Evolutionary conservation across 2,329 filamentous ascomycete species (phyloP).

Genomic region (Rutstroemia sp.): DNA sequence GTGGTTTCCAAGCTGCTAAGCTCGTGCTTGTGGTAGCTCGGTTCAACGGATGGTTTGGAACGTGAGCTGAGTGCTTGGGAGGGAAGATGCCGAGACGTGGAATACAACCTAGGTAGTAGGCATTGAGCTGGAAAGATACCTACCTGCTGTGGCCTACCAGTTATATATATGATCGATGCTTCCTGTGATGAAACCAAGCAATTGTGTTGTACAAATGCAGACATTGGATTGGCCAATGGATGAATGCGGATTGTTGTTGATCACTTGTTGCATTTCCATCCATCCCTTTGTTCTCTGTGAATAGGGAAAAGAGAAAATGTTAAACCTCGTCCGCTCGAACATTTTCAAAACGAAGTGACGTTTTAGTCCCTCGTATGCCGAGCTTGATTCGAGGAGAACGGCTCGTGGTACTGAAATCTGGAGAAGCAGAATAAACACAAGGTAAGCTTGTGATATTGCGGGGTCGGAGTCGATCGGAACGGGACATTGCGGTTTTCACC

Average conservation of each 20-base stretch:
- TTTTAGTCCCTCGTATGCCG: not conserved
- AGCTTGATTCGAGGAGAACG: not conserved
- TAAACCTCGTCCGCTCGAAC: not conserved
- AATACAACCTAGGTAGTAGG: not conserved
- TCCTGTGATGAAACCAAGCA: not conserved
- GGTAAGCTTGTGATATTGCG: slow-evolving; percentile 10
- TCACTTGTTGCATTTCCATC: not conserved
- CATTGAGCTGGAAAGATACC: not conserved
- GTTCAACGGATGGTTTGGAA: slow-evolving; percentile 7
- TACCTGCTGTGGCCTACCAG: not conserved
- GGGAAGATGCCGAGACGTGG: not conserved
- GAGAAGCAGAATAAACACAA: not conserved
- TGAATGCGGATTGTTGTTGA: slow-evolving; percentile 4
- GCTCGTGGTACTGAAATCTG: not conserved
- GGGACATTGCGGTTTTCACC: not conserved
- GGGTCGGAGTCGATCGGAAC: slow-evolving; percentile 3
- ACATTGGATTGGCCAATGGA: not conserved
- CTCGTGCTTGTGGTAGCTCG: slow-evolving; percentile 8
- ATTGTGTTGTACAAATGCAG: not conserved
- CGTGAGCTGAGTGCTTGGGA: not conserved
- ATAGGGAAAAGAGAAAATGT: too few relatives aligned
- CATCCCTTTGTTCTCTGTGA: not conserved
- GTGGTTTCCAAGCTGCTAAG: not conserved
- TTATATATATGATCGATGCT: not conserved
- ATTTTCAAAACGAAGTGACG: not conserved